Evolutionary conservation across 2,329 filamentous ascomycete genomes (phyloP).

Genomic region (Fusarium chlamydosporum): DNA sequence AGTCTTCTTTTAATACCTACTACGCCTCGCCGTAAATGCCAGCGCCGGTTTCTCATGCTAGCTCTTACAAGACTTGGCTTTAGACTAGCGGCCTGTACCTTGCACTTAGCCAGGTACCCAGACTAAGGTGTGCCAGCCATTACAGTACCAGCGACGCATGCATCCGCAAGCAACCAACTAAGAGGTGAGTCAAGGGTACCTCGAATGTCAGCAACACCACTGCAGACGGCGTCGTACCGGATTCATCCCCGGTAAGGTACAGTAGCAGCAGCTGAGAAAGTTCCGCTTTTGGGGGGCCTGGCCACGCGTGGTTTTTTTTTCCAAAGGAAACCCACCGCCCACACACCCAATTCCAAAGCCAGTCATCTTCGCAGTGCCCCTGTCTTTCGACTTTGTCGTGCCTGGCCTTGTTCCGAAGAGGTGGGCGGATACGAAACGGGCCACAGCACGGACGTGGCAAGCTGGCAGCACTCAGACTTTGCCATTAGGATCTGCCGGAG

Average conservation of each 20-base stretch:
- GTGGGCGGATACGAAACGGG: constrained; percentile 32
- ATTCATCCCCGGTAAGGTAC: constrained; percentile 33
- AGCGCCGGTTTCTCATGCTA: constrained; percentile 41
- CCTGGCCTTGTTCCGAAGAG: constrained; percentile 31
- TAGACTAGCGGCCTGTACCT: constrained; percentile 34
- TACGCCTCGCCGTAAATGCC: constrained; percentile 47
- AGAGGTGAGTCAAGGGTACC: constrained; percentile 24
- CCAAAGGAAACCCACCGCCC: constrained; percentile 22
- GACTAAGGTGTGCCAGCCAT: constrained; percentile 31
- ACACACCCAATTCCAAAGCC: constrained; percentile 4
- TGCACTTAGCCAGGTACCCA: constrained; percentile 38
- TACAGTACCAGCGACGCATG: constrained; percentile 24
- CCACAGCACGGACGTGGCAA: constrained; percentile 47
- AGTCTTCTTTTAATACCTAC: constrained; percentile 42
- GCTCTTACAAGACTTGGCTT: constrained; percentile 45
- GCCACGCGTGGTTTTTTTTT: constrained; percentile 46
- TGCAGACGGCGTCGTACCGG: constrained; percentile 38
- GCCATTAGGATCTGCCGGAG: constrained; percentile 45
- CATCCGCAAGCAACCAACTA: constrained; percentile 33
- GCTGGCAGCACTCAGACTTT: constrained; percentile 33
- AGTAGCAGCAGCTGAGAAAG: constrained; percentile 29
- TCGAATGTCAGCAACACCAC: constrained; percentile 23
- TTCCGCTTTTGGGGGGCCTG: constrained; percentile 24
- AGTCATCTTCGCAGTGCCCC: constrained; percentile 19
- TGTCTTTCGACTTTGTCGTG: constrained; percentile 31